These are phyloP conservation scores for Candida morakotiae DNA, from an alignment of 805 yeast species.

Conservation along the genomic window DNA sequence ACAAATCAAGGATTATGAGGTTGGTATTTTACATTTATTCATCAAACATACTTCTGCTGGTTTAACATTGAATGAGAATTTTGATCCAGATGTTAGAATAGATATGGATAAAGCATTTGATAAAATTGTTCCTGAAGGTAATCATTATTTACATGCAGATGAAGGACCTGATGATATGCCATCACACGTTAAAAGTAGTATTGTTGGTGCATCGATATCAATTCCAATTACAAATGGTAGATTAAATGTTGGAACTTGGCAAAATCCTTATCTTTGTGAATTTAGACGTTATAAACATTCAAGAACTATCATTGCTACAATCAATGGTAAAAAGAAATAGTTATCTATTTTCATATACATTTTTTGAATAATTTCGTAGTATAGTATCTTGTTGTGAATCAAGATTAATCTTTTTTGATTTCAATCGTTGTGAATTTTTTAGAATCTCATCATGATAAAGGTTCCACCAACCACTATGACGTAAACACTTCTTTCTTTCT, in stretches of 20 bases:
- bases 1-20: conserved; percentile 51
- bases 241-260: conserved; percentile 80
- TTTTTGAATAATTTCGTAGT: conserved; percentile 34
- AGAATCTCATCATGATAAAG: conserved; percentile 30
- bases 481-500: conserved; percentile 53
- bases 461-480: conserved; percentile 51
- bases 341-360: conserved; percentile 16
- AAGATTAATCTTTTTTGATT: conserved; percentile 24
- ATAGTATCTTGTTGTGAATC: conserved; percentile 23
- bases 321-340: conserved; percentile 50
- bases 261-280: conserved; percentile 74
- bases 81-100: conserved; percentile 70
- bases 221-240: conserved; percentile 70
- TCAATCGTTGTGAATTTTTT: conserved; percentile 29
- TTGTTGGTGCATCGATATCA: conserved; percentile 60
- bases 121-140: conserved; percentile 63
- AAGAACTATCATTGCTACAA: conserved; percentile 67
- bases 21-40: conserved; percentile 65
- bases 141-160: conserved; percentile 56
- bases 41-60: conserved; percentile 81
- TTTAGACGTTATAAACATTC: conserved; percentile 63
- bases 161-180: conserved; percentile 88
- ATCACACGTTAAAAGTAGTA: conserved; percentile 62
- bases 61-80: conserved; percentile 71
- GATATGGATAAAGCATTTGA: conserved; percentile 67